phyloP scores from a whole-genome alignment of 1,284 basidiomycete genomes.

The Ustilago trichophora region DNA sequence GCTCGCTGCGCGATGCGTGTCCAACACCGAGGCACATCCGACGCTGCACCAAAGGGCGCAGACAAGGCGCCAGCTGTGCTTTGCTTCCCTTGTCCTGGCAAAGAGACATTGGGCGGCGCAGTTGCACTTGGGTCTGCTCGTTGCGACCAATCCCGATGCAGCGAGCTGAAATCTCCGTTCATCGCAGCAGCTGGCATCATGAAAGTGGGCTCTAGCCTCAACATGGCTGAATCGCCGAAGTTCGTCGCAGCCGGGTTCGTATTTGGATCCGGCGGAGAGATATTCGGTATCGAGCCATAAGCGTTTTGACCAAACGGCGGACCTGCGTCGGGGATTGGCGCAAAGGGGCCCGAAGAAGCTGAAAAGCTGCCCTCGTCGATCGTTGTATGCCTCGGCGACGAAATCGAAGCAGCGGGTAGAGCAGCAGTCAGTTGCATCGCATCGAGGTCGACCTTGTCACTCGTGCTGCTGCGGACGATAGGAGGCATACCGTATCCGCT shows the following conservation, averaged over 20 bases:
- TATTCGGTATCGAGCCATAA: constrained; percentile 2
- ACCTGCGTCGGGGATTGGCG: not conserved
- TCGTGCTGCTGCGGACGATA: constrained; percentile 17
- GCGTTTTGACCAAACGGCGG: constrained; percentile 8
- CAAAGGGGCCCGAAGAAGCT: not conserved
- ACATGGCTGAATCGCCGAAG: constrained; percentile 11
- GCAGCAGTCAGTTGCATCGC: constrained; percentile 23
- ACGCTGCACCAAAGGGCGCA: not conserved
- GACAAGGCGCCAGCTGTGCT: not conserved
- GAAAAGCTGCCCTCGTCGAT: not conserved
- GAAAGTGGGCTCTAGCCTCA: constrained; percentile 20
- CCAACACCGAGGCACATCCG: constrained; percentile 13
- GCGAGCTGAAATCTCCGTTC: not conserved
- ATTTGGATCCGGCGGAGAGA: constrained; percentile 7
- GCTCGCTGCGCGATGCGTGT: constrained; percentile 15
- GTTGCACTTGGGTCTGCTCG: not conserved
- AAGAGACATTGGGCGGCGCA: not conserved
- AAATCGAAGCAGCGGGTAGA: constrained; percentile 7
- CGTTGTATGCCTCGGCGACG: not conserved
- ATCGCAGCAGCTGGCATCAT: constrained; percentile 11
- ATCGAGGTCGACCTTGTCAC: constrained; percentile 33
- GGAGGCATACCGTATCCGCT: constrained; percentile 33
- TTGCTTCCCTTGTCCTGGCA: not conserved
- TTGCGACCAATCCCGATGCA: constrained; percentile 16
- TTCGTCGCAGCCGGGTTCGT: not conserved